These are phyloP conservation scores for Ogataea glucozyma DNA, from an alignment of 805 yeast genomes.

Conservation along the genomic window DNA sequence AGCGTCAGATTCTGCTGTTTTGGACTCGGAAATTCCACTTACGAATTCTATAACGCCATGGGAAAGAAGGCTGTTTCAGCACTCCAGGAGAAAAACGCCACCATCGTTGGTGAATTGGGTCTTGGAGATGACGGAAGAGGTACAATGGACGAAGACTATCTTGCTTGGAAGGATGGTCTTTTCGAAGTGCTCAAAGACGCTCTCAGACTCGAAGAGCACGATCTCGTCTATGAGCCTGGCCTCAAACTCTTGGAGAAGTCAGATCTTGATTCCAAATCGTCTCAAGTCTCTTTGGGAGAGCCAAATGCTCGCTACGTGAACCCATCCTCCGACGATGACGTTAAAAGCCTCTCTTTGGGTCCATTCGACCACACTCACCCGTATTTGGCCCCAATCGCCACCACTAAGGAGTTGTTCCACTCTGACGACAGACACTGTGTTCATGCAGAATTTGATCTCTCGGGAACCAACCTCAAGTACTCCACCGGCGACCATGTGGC, in stretches of 20 bases:
- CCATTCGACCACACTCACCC: constrained; percentile 86
- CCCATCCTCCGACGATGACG: constrained; percentile 36
- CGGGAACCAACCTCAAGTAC: constrained; percentile 73
- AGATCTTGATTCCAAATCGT: constrained; percentile 34
- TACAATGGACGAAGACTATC: constrained; percentile 90
- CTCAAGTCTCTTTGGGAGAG: constrained; percentile 75
- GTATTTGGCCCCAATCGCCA: constrained; percentile 65
- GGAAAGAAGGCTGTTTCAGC: constrained; percentile 61
- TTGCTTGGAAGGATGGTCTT: constrained; percentile 86
- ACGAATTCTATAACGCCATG: constrained; percentile 86
- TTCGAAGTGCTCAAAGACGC: constrained; percentile 64
- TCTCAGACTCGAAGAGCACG: constrained; percentile 75
- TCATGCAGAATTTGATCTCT: constrained; percentile 85
- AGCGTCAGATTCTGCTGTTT: constrained; percentile 72
- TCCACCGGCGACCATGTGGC: constrained; percentile 97
- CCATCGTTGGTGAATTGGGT: constrained; percentile 73
- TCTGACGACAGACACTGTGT: constrained; percentile 72
- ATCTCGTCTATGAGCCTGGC: constrained; percentile 75
- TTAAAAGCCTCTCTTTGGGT: constrained; percentile 47
- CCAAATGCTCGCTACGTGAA: constrained; percentile 60
- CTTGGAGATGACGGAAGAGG: constrained; percentile 96
- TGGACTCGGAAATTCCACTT: constrained; percentile 93
- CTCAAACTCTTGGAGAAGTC: constrained; percentile 42
- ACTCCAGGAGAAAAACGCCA: constrained; percentile 66
- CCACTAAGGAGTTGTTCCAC: constrained; percentile 70